Evolutionary conservation across 2,329 filamentous ascomycete species (phyloP), one percentile per base, ranked within the genome.

Genomic region (Hymenoscyphus repandus): DNA sequence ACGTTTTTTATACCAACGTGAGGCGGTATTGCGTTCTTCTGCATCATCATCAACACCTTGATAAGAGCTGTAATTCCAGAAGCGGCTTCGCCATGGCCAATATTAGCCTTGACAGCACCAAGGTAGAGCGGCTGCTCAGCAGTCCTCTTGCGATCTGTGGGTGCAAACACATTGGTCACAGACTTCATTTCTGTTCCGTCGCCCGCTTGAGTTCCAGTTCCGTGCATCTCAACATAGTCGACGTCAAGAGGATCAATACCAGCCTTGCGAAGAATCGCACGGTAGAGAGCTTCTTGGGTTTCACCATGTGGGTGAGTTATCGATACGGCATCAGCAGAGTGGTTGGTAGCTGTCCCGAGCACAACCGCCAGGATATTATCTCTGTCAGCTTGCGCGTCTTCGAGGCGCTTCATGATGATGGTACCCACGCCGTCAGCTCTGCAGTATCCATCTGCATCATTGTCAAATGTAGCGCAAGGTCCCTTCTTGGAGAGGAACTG

Each of bases 201-300:
- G 54, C 88, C 90, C 31, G 86, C 88, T 67, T 93, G 88, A 0
- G 88, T 95, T 31, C 90, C 90, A 2, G 90, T 95, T 12, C 88
- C 90, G 66, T 95, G 89, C 83, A 93, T 90, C 69, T 95, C 90
- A 7, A 95, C 83, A 62, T 92, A 95, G 67, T 83, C 83, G 44
- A 95, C 78, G 56, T 91, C 86, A 45, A 82, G 77, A 1, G 88
- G 85, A 62, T 91, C 83, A 18, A 93, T 77, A 52, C 85, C 84
- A 38, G 87, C 84, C 39, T 87, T 79, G 43, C 85, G 78, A 1
- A 93, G 74, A 27, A 93, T 82, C 36, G 80, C 75, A 50, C 79
- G 78, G 61, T 86, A 92, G 10, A 93, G 71, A 88, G 43, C 74
- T 11, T 86, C 81, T 67, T 95, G 90, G 0, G 86, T 85, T 12